These are phyloP conservation scores for Trichoderma atroviride DNA, from an alignment of 2,329 filamentous ascomycete genomes.

Conservation along the genomic window DNA sequence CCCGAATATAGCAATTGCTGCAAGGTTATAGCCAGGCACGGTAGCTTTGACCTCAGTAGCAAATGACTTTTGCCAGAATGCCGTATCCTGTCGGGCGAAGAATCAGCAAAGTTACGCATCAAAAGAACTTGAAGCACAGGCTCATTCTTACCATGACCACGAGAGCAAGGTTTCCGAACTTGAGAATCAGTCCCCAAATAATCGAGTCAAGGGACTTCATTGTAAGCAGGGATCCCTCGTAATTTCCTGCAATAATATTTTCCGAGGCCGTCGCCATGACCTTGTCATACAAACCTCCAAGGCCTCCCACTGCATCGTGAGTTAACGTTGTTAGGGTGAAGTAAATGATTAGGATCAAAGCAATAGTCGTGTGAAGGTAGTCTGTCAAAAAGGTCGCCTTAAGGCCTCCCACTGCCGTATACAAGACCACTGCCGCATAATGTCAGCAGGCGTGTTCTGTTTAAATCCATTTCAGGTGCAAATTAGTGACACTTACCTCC, in stretches of 20 bases:
- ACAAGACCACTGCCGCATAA: not conserved
- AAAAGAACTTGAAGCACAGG: not conserved
- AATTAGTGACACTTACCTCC: not conserved
- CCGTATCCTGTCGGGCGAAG: not conserved
- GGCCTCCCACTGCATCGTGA: slow-evolving; percentile 16
- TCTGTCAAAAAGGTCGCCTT: slow-evolving; percentile 24
- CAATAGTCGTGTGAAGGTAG: slow-evolving; percentile 19
- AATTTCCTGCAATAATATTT: slow-evolving; percentile 19
- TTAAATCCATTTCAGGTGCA: too few relatives aligned
- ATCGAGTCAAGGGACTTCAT: slow-evolving; percentile 21
- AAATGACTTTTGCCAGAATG: slow-evolving; percentile 25
- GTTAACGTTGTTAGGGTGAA: slow-evolving; percentile 13
- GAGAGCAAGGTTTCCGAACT: slow-evolving; percentile 23
- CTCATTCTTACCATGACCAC: slow-evolving; percentile 19
- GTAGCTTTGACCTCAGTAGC: slow-evolving; percentile 22
- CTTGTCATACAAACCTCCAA: slow-evolving; percentile 23
- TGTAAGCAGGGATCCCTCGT: slow-evolving; percentile 22
- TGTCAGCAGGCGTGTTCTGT: not conserved
- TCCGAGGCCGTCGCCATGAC: slow-evolving; percentile 14
- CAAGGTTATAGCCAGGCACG: slow-evolving; percentile 22
- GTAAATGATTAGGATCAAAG: slow-evolving; percentile 23
- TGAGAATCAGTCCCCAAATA: slow-evolving; percentile 19
- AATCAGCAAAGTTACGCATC: not conserved
- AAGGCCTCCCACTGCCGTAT: slow-evolving; percentile 19
- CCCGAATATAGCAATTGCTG: slow-evolving; percentile 21